phyloP scores from a whole-genome alignment of 208 protist genomes.

The Kentomonas sorsogonicus region DNA sequence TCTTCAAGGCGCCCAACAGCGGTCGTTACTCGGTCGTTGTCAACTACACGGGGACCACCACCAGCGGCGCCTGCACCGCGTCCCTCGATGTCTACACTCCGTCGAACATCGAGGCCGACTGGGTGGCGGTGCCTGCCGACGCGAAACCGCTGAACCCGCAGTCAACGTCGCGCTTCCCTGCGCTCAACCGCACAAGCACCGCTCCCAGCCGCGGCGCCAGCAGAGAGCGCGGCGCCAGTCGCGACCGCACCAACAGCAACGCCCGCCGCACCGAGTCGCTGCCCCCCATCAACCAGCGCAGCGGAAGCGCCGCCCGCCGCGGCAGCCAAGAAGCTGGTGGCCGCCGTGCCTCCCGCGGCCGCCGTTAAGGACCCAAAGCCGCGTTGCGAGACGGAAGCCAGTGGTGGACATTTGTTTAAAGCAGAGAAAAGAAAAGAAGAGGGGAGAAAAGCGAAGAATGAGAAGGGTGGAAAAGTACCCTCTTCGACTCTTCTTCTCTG shows the following conservation, averaged over 20 bases:
- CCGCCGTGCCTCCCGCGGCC: conserved; percentile 19
- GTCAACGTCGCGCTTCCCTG: conserved; percentile 50
- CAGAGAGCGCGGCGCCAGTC: conserved; percentile 27
- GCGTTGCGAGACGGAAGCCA: background rate
- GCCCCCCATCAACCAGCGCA: conserved; percentile 30
- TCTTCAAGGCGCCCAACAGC: conserved; percentile 62
- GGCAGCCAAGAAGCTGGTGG: conserved; percentile 15
- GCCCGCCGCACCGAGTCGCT: conserved; percentile 47
- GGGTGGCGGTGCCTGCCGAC: conserved; percentile 47
- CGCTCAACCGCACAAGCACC: conserved; percentile 41
- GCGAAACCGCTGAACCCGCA: conserved; percentile 48
- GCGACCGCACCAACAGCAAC: conserved; percentile 24
- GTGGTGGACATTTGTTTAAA: background rate
- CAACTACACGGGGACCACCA: conserved; percentile 51
- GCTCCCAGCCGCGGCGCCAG: conserved; percentile 41
- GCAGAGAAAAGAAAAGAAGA: conserved; percentile 1
- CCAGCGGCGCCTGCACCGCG: conserved; percentile 32
- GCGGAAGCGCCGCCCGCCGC: conserved; percentile 10
- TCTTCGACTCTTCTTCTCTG: background rate
- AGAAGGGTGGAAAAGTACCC: no score
- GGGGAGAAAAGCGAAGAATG: background rate
- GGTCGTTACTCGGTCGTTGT: conserved; percentile 60
- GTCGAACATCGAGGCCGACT: conserved; percentile 33
- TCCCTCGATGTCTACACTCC: conserved; percentile 55
- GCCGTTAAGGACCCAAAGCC: conserved; percentile 12